Percentiles rank a stretch among this genome's conserved stretches.
Conservation (phyloP, 352 stramenopile genomes). For the Globisporangium spiculum region DNA sequence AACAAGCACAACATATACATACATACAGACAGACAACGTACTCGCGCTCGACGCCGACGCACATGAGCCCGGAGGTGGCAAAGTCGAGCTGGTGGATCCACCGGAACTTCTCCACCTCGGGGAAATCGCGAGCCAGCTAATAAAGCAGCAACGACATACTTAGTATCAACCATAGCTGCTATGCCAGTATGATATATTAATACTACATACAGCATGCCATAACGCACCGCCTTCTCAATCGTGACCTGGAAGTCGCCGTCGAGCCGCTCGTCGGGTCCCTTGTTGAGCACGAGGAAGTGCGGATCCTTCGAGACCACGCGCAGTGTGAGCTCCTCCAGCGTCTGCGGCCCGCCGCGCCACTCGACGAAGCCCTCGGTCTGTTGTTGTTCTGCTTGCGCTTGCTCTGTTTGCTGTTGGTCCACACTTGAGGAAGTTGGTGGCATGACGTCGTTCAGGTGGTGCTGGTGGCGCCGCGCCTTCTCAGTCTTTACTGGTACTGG, state of each 20-base stretch:
- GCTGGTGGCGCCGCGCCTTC: slow-evolving; percentile 40
- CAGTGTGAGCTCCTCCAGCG: slow-evolving; percentile 52
- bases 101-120: slow-evolving; percentile 75
- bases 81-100: slow-evolving; percentile 92
- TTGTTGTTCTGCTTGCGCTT: not conserved
- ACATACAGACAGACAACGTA: slow-evolving; percentile 23
- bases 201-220: not conserved
- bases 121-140: slow-evolving; percentile 66
- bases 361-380: slow-evolving; percentile 10
- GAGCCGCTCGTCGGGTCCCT: slow-evolving; percentile 78
- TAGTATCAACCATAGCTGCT: not conserved
- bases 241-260: slow-evolving; percentile 87
- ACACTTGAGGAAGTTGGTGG: not conserved
- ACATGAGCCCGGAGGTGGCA: slow-evolving; percentile 85
- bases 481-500: not conserved
- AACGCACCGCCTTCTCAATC: slow-evolving; percentile 81
- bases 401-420: slow-evolving; percentile 1
- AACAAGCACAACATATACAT: no score
- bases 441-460: slow-evolving; percentile 34
- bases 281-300: slow-evolving; percentile 79
- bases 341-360: slow-evolving; percentile 51
- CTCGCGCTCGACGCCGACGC: slow-evolving; percentile 69
- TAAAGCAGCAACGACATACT: not conserved
- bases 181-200: not conserved
- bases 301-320: slow-evolving; percentile 42